Base-by-base conservation (phyloP, 306 rosid species). In the Cucurbita maxima region DNA sequence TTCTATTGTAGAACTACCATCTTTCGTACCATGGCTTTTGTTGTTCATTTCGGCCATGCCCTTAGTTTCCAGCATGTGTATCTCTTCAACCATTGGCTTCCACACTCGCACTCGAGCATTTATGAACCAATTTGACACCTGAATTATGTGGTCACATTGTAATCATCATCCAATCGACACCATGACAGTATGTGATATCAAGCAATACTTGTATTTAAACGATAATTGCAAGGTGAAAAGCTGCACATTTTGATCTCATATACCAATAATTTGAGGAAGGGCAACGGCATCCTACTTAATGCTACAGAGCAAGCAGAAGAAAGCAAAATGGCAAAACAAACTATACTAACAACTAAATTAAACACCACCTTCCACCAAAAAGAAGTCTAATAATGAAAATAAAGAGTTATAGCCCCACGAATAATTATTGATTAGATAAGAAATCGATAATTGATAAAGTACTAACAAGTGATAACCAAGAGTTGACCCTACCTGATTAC, bases 61-160 rank as follows among this genome's bases (percentile, higher is more conserved):
- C 80, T 86, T 86, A 11, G 92, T 87, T 70, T 94, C 99, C 0
- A 94, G 96, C 82, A 55, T 83, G 85, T 94, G 96, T 84, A 94
- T 89, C 83, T 94, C 99, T 74, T 94, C 99, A 57, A 94, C 99
- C 99, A 94, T 91, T 3, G 99, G 97, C 79, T 94, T 94, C 99
- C 99, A 94, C 14, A 94, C 86, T 3, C 99, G 92, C 41, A 94
- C 98, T 36, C 98, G 82, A 10, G 98, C 98, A 77, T 92, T 92
- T 67, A 85, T 85, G 78, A 91, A 91, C 97, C 97, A 94, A 79
- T 90, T 92, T 22, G 98, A 92, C 14, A 92, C 98, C 98, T 92
- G 60, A 75, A 80, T 66, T 61, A 41, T 44, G 68, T 48, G 25
- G 43, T 67, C 18, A 22, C 40, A 20, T 19, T 66, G 11, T 67